Evolutionary conservation across 495 filamentous ascomycete species (phyloP), one percentile per base, ranked within the genome.

Genomic region (Hypoxylon lenormandii): DNA sequence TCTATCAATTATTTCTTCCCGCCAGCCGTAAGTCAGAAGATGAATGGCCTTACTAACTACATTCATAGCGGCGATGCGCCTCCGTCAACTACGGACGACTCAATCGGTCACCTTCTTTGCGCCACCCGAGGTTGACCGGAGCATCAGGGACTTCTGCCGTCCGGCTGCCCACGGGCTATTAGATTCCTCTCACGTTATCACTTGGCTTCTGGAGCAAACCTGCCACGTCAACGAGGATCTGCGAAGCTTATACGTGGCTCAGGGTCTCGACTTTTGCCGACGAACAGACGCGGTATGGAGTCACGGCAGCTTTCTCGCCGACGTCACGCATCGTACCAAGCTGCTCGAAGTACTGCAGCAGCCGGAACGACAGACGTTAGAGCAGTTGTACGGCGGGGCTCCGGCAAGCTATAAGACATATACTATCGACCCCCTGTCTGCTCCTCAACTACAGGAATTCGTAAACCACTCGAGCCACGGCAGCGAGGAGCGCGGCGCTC

Each of bases 181-280:
- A 77, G 16, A 70, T 21, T 70, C 73, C 1, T 63, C 60, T 4
- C 66, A 75, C 19, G 64, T 75, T n/a, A 19, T 89, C 5, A 58
- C 67, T 33, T 90, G 88, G 88, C 79, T 88, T 4, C 76, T 91
- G 0, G 80, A 88, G 50, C 85, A 89, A 49, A 88, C 88, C 0
- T 90, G 88, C 66, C 76, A 70, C 16, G 79, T 69, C 10, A 87
- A 83, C 30, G 81, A 86, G 57, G 83, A 88, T 18, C 52, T 88
- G 0, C 82, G 85, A 45, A 78, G 83, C 0, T 76, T 90, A 0
- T 89, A 85, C 47, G 79, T 81, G 33, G 78, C 85, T 0, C 87
- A 90, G 67, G 88, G 86, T 0, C 72, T 74, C 7, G 84, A 88
- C 58, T 89, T 86, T 62, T 87, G 85, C 55, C 75, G 74, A 2